Evolutionary conservation across 352 stramenopile species (phyloP), one percentile per base, ranked within the genome.

Genomic region (Pythium rishiriense): DNA sequence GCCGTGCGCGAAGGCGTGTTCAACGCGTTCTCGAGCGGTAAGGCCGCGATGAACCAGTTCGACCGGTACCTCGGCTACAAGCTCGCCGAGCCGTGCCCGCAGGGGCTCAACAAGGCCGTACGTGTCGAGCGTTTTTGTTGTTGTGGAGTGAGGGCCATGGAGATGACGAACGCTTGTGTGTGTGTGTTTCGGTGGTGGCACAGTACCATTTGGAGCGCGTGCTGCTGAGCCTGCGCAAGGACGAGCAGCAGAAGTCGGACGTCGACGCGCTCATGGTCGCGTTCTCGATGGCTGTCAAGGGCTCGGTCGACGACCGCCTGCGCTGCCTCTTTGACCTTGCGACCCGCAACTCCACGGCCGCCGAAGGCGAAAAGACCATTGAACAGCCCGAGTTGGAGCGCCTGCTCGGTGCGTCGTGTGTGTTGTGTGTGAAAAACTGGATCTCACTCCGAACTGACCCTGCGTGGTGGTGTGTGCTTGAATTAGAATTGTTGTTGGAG

Each of bases 271-370:
- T 91, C 46, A 64, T 94, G 52, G 83, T 92, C 19, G 86, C 86
- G 43, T 93, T 94, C 66, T 91, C 86, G 26, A 83, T 94, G 82
- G 81, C 83, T 2, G 78, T 94, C 31, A 93, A 94, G 56, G 86
- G 86, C 5, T 69, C 63, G 0, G 78, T 87, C 22, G 79, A 92
- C 43, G 83, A 94, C 29, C 82, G 86, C 21, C 68, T 94, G 49
- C 57, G 79, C 39, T 81, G 83, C 22, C 70, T 94, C 21, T 94
- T 91, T 58, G 85, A 89, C 47, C 43, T 93, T 29, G 81, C 75
- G 8, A 82, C 80, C 2, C 75, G 81, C 15, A 70, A 75, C 10
- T 64, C 72, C 17, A 59, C 73, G 8, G 73, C 66, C 0, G 56
- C 72, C 28, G 55, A 63, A 12, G 70, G 77, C 8, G 73, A 79